phyloP scores from a whole-genome alignment of 345 rosid genomes.

The Lagerstroemia speciosa region DNA sequence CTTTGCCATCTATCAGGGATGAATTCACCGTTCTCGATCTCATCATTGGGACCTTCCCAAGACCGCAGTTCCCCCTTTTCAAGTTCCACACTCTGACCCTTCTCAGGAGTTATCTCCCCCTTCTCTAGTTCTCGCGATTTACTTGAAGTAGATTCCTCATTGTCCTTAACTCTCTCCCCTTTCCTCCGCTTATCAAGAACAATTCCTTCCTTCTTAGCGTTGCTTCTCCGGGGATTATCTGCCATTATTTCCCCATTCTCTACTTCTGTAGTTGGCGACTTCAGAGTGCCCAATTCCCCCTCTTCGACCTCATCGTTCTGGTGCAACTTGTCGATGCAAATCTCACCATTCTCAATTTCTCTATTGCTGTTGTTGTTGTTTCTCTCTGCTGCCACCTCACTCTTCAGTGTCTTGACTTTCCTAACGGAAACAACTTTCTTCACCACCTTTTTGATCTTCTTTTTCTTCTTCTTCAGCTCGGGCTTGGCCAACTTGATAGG shows the following conservation, averaged over 20 bases:
- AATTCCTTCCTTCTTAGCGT: conserved; percentile 44
- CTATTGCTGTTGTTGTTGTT: conserved; percentile 13
- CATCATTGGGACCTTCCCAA: conserved; percentile 53
- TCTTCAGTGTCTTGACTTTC: conserved; percentile 37
- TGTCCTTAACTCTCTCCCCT: conserved; percentile 37
- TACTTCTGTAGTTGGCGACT: conserved; percentile 33
- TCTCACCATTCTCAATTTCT: conserved; percentile 30
- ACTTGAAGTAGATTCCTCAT: conserved; percentile 23
- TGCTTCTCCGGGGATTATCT: conserved; percentile 25
- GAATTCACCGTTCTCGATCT: conserved; percentile 81
- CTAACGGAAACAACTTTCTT: conserved; percentile 32
- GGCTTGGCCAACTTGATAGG: conserved; percentile 31
- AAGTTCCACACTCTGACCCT: conserved; percentile 23
- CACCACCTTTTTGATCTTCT: conserved; percentile 26
- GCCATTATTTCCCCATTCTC: conserved; percentile 28
- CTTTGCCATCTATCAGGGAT: conserved; percentile 81
- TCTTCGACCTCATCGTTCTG: conserved; percentile 75
- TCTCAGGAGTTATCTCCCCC: conserved; percentile 33
- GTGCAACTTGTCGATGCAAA: conserved; percentile 20
- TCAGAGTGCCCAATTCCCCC: conserved; percentile 67
- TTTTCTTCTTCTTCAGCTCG: conserved; percentile 18
- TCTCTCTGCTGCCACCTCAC: conserved; percentile 20
- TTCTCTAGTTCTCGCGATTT: conserved; percentile 26
- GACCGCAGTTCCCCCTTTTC: conserved; percentile 44
- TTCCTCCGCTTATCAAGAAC: conserved; percentile 40